phyloP scores from a whole-genome alignment of 2,329 filamentous ascomycete species.

The Coniochaeta hoffmannii region DNA sequence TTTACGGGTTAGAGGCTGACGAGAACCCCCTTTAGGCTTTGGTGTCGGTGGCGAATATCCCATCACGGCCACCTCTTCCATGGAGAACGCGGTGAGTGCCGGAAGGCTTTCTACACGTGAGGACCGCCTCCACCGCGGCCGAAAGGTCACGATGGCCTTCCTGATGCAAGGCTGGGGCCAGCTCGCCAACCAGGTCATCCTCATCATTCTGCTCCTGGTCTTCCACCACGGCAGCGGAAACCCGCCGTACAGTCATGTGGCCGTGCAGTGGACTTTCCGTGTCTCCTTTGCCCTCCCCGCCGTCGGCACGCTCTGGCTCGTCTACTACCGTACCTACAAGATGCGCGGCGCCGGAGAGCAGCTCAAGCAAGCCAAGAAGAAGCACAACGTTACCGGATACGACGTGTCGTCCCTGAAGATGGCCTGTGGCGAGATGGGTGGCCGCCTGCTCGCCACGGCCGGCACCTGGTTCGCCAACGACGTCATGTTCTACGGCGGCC shows the following conservation, averaged over 20 bases:
- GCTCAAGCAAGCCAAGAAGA: conserved; percentile 76
- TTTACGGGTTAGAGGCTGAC: neutral
- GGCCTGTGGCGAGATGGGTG: conserved; percentile 77
- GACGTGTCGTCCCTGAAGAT: conserved; percentile 75
- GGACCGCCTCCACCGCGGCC: conserved; percentile 89
- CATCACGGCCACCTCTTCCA: conserved; percentile 91
- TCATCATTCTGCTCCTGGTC: conserved; percentile 80
- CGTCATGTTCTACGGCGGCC: conserved; percentile 99
- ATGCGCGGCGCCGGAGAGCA: conserved; percentile 86
- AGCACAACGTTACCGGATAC: conserved; percentile 82
- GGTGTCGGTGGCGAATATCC: conserved; percentile 84
- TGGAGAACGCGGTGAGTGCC: conserved; percentile 82
- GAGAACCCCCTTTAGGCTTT: conserved; percentile 31
- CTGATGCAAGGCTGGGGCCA: conserved; percentile 99
- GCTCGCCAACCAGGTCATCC: conserved; percentile 83
- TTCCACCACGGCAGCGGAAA: conserved; percentile 75
- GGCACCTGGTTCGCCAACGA: conserved; percentile 94
- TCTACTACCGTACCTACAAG: conserved; percentile 93
- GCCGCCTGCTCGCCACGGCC: conserved; percentile 78
- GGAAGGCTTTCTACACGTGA: conserved; percentile 85
- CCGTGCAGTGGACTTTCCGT: conserved; percentile 86
- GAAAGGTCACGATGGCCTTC: conserved; percentile 93
- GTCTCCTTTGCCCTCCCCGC: conserved; percentile 88
- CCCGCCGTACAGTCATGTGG: conserved; percentile 68
- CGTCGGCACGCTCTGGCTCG: conserved; percentile 84